phyloP scores from a whole-genome alignment of 2,329 filamentous ascomycete species.

The Fusarium sp. region DNA sequence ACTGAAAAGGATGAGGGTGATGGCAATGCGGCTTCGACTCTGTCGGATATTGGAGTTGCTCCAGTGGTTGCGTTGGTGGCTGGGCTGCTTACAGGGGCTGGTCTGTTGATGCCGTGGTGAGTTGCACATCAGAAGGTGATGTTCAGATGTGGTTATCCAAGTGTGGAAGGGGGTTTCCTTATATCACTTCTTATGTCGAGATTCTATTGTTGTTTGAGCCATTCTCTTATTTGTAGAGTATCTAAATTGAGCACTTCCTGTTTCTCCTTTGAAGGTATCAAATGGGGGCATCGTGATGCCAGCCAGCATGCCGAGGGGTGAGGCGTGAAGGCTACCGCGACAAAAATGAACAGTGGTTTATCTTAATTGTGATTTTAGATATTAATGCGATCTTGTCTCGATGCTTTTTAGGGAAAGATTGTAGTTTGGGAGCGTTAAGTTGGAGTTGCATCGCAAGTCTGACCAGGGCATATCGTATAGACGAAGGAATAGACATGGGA shows the following conservation, averaged over 20 bases:
- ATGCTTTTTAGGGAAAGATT: rapidly evolving
- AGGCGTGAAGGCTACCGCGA: not conserved
- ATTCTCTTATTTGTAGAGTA: not conserved
- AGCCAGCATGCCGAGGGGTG: not conserved
- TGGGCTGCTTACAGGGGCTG: slow-evolving; percentile 23
- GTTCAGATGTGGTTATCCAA: no score
- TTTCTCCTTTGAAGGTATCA: no score
- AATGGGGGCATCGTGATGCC: no score
- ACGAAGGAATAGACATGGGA: not conserved
- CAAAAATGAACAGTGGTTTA: not conserved
- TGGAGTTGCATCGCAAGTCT: not conserved
- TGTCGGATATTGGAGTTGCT: not conserved
- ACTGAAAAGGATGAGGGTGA: not conserved
- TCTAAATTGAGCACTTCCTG: not conserved
- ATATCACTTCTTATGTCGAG: no score
- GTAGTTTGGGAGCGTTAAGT: not conserved
- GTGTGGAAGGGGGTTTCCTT: not conserved
- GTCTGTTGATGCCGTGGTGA: slow-evolving; percentile 32
- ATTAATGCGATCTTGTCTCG: not conserved
- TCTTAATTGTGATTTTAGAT: not conserved
- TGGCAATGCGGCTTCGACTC: not conserved
- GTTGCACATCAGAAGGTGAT: not conserved
- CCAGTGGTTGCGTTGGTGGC: not conserved
- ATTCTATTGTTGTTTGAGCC: no score
- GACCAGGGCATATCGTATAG: not conserved